Evolutionary conservation across 768 basidiomycete species (phyloP).

Genomic region (Coprinellus micaceus): DNA sequence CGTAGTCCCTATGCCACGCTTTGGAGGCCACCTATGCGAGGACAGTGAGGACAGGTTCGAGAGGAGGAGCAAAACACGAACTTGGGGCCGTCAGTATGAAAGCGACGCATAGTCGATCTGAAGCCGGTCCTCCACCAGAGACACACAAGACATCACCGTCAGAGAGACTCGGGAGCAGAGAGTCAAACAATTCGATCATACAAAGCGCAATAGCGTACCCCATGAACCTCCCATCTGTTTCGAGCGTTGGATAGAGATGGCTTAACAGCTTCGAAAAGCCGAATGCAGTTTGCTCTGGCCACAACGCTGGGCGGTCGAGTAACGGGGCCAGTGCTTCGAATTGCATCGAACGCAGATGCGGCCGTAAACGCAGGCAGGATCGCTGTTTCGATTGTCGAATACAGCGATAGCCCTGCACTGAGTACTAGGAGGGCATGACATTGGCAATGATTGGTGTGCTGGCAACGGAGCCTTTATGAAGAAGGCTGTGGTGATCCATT

Average conservation of each 20-base stretch:
- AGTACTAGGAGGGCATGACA: not conserved
- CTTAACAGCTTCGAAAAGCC: no score
- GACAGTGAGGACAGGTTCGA: no score
- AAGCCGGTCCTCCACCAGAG: not conserved
- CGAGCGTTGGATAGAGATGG: not conserved
- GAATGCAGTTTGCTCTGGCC: not conserved
- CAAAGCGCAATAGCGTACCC: not conserved
- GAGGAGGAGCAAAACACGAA: no score
- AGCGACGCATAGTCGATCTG: not conserved
- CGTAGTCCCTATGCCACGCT: no score
- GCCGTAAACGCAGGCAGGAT: not conserved
- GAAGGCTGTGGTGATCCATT: not conserved
- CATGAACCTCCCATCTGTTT: not conserved
- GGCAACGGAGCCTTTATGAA: no score
- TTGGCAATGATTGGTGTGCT: no score
- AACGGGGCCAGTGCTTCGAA: not conserved
- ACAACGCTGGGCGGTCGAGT: not conserved
- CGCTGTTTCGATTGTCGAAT: not conserved
- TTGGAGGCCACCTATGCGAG: no score
- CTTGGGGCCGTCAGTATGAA: not conserved
- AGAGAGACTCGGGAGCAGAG: not conserved
- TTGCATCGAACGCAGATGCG: not conserved
- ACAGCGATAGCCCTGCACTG: not conserved
- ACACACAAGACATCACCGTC: not conserved
- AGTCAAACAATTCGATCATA: no score